Percentiles rank a stretch among this genome's conserved stretches.
Evolutionary conservation across 2,329 filamentous ascomycete genomes (phyloP).

Genomic region (Penicillium sp.): DNA sequence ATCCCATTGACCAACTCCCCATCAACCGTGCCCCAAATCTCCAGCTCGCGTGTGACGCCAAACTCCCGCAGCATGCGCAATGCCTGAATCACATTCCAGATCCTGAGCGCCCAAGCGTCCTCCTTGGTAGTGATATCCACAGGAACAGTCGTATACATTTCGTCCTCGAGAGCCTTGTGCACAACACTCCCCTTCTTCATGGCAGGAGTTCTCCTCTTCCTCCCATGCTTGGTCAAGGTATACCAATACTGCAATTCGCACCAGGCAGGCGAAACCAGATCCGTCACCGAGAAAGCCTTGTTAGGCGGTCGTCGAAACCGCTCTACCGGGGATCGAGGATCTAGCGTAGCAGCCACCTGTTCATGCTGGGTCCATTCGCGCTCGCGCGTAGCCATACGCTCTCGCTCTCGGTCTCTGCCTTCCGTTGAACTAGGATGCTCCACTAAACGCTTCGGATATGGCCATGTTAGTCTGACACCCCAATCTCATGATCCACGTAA

Average conservation of each 20-base stretch:
- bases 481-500: slow-evolving; percentile 37
- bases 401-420: slow-evolving; percentile 34
- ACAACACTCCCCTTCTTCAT: slow-evolving; percentile 82
- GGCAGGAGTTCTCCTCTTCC: slow-evolving; percentile 70
- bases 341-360: slow-evolving; percentile 26
- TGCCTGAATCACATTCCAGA: slow-evolving; percentile 92
- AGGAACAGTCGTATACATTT: slow-evolving; percentile 74
- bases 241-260: slow-evolving; percentile 95
- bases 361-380: slow-evolving; percentile 24
- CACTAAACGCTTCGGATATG: slow-evolving; percentile 62
- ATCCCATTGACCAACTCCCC: slow-evolving; percentile 83
- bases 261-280: slow-evolving; percentile 87
- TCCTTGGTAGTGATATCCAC: slow-evolving; percentile 73
- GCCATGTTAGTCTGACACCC: slow-evolving; percentile 55
- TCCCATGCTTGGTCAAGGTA: slow-evolving; percentile 72
- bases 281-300: slow-evolving; percentile 81
- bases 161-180: slow-evolving; percentile 79
- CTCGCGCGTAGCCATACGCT: slow-evolving; percentile 27
- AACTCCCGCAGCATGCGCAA: slow-evolving; percentile 69
- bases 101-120: slow-evolving; percentile 74
- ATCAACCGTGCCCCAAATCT: slow-evolving; percentile 81
- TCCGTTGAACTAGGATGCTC: slow-evolving; percentile 45
- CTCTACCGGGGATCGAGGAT: slow-evolving; percentile 64
- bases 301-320: slow-evolving; percentile 74
- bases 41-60: slow-evolving; percentile 71